A percentile compares a stretch with the other conserved stretches of the same genome.
These are phyloP conservation scores for Solanum pimpinellifolium DNA, from an alignment of 257 asterid species.

Conservation along the genomic window DNA sequence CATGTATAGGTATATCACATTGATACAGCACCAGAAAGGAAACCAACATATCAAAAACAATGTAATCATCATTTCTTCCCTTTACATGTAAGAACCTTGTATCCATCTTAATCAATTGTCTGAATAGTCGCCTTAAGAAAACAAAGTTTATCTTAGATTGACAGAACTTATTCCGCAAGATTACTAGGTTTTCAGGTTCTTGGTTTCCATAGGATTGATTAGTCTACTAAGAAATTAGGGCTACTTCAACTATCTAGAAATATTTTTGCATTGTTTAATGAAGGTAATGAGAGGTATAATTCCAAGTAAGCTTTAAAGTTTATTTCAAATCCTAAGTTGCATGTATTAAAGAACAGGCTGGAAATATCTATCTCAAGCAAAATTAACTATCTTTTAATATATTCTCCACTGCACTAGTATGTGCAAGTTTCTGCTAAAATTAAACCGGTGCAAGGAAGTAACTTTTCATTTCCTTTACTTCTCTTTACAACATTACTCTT, in stretches of 20 bases:
- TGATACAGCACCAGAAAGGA: neutral
- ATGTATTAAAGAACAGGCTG: neutral
- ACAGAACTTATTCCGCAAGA: neutral
- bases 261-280: neutral
- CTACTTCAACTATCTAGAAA: neutral
- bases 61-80: neutral
- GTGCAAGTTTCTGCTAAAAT: neutral
- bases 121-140: neutral
- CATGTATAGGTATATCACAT: neutral
- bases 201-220: neutral
- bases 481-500: neutral
- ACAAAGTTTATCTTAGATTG: neutral
- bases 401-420: neutral
- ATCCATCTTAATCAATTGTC: neutral
- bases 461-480: neutral
- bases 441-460: neutral
- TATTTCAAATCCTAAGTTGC: neutral
- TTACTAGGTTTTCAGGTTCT: neutral
- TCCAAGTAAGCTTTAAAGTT: neutral
- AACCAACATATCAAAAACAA: neutral
- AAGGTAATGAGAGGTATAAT: neutral
- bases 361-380: neutral
- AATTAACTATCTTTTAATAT: neutral
- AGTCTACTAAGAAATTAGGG: neutral
- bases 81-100: neutral